These are phyloP conservation scores for Kuraishia molischiana DNA, from an alignment of 805 yeast species.

Conservation along the genomic window DNA sequence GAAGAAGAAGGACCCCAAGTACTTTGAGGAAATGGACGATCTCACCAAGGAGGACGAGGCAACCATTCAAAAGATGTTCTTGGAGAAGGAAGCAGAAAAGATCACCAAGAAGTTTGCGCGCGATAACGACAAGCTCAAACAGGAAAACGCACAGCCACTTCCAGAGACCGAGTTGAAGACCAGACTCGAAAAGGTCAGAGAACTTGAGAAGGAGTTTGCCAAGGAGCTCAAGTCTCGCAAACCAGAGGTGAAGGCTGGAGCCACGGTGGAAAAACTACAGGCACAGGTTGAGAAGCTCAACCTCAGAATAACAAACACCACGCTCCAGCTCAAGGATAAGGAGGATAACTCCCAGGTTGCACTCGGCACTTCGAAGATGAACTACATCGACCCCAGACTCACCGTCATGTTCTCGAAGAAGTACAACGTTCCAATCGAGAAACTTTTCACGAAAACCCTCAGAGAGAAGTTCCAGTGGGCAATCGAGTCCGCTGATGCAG, in stretches of 20 bases:
- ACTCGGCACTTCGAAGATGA: slow-evolving; percentile 85
- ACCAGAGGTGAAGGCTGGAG: slow-evolving; percentile 42
- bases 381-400: slow-evolving; percentile 90
- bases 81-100: slow-evolving; percentile 60
- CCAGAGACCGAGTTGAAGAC: slow-evolving; percentile 49
- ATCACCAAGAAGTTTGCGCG: slow-evolving; percentile 54
- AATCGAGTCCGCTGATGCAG: slow-evolving; percentile 76
- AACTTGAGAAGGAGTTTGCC: slow-evolving; percentile 36
- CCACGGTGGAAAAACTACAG: slow-evolving; percentile 58
- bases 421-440: slow-evolving; percentile 84
- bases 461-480: slow-evolving; percentile 96
- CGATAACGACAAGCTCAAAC: slow-evolving; percentile 66
- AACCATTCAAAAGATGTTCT: slow-evolving; percentile 45
- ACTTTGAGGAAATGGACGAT: slow-evolving; percentile 60
- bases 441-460: slow-evolving; percentile 80
- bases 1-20: slow-evolving; percentile 40
- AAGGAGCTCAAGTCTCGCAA: slow-evolving; percentile 51
- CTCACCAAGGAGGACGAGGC: slow-evolving; percentile 55
- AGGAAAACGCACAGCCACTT: slow-evolving; percentile 43
- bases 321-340: slow-evolving; percentile 76
- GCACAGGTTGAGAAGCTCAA: slow-evolving; percentile 65
- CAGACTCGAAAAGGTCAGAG: slow-evolving; percentile 46
- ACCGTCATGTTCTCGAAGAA: slow-evolving; percentile 84
- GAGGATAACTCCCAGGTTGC: slow-evolving; percentile 94
- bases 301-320: slow-evolving; percentile 56